Evolutionary conservation across 495 filamentous ascomycete genomes (phyloP).

Genomic region (Aspergillus biplanus): DNA sequence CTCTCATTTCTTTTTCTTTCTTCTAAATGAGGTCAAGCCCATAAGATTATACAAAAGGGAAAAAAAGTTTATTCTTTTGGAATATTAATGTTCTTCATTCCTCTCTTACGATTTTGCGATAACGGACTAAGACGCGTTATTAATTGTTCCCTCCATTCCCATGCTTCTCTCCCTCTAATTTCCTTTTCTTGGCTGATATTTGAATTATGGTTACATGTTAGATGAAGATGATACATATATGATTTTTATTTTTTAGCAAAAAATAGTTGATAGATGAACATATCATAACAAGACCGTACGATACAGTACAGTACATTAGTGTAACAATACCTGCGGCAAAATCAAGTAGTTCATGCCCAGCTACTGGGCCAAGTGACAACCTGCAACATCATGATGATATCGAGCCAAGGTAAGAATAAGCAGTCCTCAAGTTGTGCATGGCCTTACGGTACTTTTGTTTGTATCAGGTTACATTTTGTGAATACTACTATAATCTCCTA

Average conservation of each 20-base stretch:
- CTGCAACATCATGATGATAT: neutral
- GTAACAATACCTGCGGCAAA: neutral
- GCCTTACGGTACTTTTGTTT: conserved; percentile 1
- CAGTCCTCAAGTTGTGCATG: neutral
- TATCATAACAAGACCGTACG: neutral
- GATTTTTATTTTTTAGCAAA: neutral
- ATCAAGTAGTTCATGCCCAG: neutral
- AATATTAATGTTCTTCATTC: neutral
- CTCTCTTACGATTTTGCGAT: neutral
- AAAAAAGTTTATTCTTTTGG: neutral
- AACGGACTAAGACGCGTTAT: neutral
- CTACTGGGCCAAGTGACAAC: neutral
- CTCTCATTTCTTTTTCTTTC: neutral
- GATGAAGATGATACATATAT: neutral
- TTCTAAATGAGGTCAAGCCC: neutral
- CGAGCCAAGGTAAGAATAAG: neutral
- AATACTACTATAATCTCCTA: conserved; percentile 20
- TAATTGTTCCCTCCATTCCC: neutral
- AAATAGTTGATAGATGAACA: neutral
- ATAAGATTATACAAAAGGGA: neutral
- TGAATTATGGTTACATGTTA: neutral
- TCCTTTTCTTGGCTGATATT: conserved; percentile 20
- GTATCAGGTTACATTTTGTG: conserved; percentile 19
- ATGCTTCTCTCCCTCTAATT: conserved; percentile 17
- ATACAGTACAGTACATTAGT: neutral